Percentiles rank a stretch among this genome's conserved stretches.
Conservation (phyloP, 306 rosid species). For the Hippophae gyantsensis region DNA sequence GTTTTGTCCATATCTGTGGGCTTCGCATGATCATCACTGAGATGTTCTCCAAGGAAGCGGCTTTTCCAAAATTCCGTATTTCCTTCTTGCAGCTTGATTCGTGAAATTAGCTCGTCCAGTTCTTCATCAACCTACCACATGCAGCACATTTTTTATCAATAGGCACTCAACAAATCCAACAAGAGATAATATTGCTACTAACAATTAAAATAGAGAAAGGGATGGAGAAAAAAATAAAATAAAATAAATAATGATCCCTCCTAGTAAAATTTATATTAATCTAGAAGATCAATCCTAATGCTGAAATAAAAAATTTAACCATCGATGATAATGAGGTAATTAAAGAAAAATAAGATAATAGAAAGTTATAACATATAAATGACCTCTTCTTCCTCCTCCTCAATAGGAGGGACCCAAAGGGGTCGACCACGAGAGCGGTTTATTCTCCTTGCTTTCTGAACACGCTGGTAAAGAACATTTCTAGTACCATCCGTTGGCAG, state of each 20-base stretch:
- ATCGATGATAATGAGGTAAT: neutral
- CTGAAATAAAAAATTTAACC: neutral
- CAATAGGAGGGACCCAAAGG: slow-evolving; percentile 95
- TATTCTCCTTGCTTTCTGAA: slow-evolving; percentile 97
- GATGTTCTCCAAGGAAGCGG: slow-evolving; percentile 82
- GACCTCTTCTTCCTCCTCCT: slow-evolving; percentile 95
- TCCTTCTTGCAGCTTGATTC: slow-evolving; percentile 77
- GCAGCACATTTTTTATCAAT: slow-evolving; percentile 18
- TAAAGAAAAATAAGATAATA: neutral
- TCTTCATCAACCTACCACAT: slow-evolving; percentile 80
- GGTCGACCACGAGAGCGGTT: slow-evolving; percentile 97
- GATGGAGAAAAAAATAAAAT: no score
- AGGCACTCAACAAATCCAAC: slow-evolving; percentile 7
- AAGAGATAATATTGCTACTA: neutral
- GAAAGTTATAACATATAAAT: slow-evolving; percentile 7
- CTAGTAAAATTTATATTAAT: neutral
- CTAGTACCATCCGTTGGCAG: slow-evolving; percentile 91
- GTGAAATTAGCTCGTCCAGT: slow-evolving; percentile 72
- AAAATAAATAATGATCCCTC: no score
- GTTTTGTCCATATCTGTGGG: slow-evolving; percentile 19
- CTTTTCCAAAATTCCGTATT: slow-evolving; percentile 90
- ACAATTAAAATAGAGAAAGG: neutral
- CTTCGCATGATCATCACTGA: slow-evolving; percentile 36
- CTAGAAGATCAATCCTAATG: neutral
- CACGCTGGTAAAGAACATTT: slow-evolving; percentile 97